Conservation (phyloP, 2,329 filamentous ascomycete species). For the Xylaria sp. region DNA sequence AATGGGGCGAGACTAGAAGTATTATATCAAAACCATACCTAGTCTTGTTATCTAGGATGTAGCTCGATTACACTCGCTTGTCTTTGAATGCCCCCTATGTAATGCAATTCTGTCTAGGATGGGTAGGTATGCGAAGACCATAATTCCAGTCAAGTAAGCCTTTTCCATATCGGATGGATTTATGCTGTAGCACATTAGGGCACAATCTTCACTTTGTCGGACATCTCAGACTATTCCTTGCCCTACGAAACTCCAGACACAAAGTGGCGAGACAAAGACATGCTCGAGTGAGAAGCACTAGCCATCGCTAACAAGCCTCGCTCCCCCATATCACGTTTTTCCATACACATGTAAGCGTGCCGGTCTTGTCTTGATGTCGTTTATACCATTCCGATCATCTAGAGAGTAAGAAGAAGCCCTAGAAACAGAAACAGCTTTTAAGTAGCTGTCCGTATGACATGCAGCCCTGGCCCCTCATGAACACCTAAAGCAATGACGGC, state of each 20-base stretch:
- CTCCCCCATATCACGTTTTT: not conserved
- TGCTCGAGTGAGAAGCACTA: not conserved
- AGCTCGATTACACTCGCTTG: too few relatives aligned
- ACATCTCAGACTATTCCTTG: not conserved
- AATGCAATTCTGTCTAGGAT: not conserved
- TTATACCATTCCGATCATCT: slow-evolving; percentile 41
- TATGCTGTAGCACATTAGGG: not conserved
- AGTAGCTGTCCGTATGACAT: slow-evolving; percentile 36
- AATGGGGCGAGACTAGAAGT: too few relatives aligned
- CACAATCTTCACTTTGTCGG: not conserved
- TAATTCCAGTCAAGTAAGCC: not conserved
- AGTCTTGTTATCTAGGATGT: too few relatives aligned
- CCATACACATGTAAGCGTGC: not conserved
- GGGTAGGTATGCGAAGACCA: not conserved
- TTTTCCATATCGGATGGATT: not conserved
- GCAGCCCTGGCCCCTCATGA: slow-evolving; percentile 39
- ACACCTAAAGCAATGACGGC: slow-evolving; percentile 42
- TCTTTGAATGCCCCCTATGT: too few relatives aligned
- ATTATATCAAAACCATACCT: too few relatives aligned
- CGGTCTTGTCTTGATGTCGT: slow-evolving; percentile 32
- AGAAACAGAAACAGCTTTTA: slow-evolving; percentile 38
- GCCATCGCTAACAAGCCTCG: not conserved
- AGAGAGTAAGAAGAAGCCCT: slow-evolving; percentile 38
- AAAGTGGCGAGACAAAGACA: not conserved
- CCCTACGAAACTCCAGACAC: not conserved